These are phyloP conservation scores for Fraxinus anomala DNA, from an alignment of 257 asterid species.

Conservation along the genomic window DNA sequence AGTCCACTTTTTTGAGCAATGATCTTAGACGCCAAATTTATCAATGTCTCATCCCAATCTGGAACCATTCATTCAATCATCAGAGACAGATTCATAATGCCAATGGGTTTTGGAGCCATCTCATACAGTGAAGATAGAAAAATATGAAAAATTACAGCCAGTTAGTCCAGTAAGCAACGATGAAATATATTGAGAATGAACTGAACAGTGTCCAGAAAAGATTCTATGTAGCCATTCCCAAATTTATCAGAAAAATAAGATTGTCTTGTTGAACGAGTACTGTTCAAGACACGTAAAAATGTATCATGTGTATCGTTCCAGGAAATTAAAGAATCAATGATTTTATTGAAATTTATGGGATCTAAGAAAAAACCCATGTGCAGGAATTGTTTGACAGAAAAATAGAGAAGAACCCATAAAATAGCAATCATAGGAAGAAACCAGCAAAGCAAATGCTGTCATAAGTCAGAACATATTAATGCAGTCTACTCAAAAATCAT, in stretches of 20 bases:
- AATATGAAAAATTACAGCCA: neutral
- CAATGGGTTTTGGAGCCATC: neutral
- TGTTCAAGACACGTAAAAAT: neutral
- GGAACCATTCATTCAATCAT: conserved; percentile 22
- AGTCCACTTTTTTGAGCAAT: neutral
- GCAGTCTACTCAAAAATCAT: conserved; percentile 33
- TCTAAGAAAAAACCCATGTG: conserved; percentile 33
- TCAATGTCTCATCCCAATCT: conserved; percentile 3
- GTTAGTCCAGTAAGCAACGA: neutral
- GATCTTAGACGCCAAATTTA: neutral
- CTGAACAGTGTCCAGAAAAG: neutral
- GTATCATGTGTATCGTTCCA: too few relatives aligned
- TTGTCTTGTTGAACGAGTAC: neutral
- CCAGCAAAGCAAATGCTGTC: conserved; percentile 16
- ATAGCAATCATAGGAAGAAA: conserved; percentile 15
- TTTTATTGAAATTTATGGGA: neutral
- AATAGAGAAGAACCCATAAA: neutral
- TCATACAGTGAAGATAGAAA: neutral
- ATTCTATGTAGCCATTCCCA: neutral
- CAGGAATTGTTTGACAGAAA: conserved; percentile 23
- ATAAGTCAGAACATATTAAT: neutral
- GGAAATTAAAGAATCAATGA: too few relatives aligned
- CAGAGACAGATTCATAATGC: neutral
- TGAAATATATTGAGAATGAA: neutral
- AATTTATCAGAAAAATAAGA: neutral